Evolutionary conservation across 2,329 filamentous ascomycete species (phyloP), one percentile per base, ranked within the genome.

Genomic region (Alternaria sp.): DNA sequence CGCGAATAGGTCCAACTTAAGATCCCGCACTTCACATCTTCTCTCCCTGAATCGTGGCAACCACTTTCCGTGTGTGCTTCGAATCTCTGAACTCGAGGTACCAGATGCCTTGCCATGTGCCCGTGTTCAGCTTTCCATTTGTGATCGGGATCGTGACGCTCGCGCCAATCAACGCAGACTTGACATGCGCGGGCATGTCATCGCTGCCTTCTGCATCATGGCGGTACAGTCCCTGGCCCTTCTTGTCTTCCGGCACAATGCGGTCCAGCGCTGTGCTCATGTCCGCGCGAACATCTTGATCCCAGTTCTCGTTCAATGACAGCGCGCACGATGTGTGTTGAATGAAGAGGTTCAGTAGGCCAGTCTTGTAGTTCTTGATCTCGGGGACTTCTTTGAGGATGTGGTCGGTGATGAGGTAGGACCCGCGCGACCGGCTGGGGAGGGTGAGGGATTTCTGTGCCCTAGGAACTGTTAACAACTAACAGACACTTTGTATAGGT

Each of bases 141-240:
- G 88, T 91, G 79, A 99, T 97, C 2, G 96, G 96, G 62, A 99
- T 91, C 6, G 90, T 95, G 3, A 98, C 89, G 71, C 91, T 97
- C 5, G 94, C 93, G 13, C 96, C 96, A 28, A 98, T 86, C 54
- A 99, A 83, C 0, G 93, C 91, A 61, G 90, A 93, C 83, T 99
- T 99, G 79, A 99, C 91, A 81, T 99, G 96, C 62, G 93, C 91
- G 40, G 96, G 96, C 93, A 98, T 97, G 81, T 98, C 96, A 83
- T 99, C 96, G 55, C 75, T 71, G 3, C 96, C 96, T 84, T 97
- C 96, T 0, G 91, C 94, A 74, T 87, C 89, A 82, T 99, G 96
- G 46, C 92, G 84, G 81, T 98, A 99, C 49, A 98, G 79, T 9
- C 78, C 77, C 54, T 65, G 57, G 2, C 80, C 79, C 70, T 82